Evolutionary conservation across 2,329 filamentous ascomycete genomes (phyloP), one percentile per base, ranked within the genome.

Genomic region (Exserohilum turcica): DNA sequence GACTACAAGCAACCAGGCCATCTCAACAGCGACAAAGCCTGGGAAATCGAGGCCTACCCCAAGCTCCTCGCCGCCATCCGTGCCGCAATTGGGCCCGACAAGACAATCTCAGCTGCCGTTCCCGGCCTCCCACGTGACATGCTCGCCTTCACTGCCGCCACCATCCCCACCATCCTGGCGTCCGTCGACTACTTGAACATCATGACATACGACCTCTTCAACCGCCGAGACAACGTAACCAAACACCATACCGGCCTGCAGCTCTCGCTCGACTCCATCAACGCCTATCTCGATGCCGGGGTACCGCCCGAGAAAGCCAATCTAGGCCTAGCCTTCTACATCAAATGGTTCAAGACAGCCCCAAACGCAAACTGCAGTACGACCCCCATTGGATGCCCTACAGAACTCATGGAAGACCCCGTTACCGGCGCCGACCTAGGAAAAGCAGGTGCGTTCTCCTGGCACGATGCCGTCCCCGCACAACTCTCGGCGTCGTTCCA

Each of bases 181-280:
- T 77, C 78, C 1, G 80, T 89, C n/a, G 86, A 90, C 66, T 87
- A 86, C 63, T 76, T 89, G 57, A 90, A 89, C 62, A 63, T 90
- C 58, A 90, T 90, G 87, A 82, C 83, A 0, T 90, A 90, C 65
- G 87, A 90, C 65, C 67, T 90, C 44, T 86, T 88, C 80, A 90
- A 89, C 73, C 62, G 87, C 16, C 83, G 88, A 18, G 84, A 90
- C 71, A 84, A 75, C 40, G 68, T 77, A 3, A 89, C 87, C 2
- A 80, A 77, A 43, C 87, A 90, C 67, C 86, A 89, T 63, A 86
- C 82, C 16, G 83, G 84, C 12, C 74, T 90, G 2, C 65, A 76
- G 6, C 78, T 76, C 10, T 88, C 86, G 0, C 71, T 82, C 2
- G 76, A 80, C 15, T 77, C 82, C 3, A 69, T 90, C 37, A 77